Evolutionary conservation across 1,284 basidiomycete species (phyloP).

Genomic region (Pseudozyma hubeiensis): DNA sequence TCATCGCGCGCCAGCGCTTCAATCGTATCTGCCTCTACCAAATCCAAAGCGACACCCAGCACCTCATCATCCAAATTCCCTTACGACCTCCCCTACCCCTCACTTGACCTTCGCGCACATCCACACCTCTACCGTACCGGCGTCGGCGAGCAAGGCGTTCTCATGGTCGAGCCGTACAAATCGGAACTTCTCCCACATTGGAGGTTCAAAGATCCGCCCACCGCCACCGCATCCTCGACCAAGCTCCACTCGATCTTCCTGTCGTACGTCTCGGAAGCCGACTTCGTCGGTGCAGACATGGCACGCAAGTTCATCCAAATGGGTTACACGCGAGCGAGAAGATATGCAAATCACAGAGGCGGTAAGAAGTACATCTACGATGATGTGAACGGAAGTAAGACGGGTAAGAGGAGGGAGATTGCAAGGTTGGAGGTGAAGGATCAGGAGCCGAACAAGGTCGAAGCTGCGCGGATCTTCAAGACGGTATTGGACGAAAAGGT

Average conservation of each 20-base stretch:
- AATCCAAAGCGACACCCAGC: not conserved
- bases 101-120: constrained; percentile 24
- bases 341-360: constrained; percentile 49
- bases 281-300: constrained; percentile 47
- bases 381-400: not conserved
- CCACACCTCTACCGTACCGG: constrained; percentile 48
- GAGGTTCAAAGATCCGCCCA: constrained; percentile 34
- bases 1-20: not conserved
- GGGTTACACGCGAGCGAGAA: constrained; percentile 44
- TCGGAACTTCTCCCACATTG: constrained; percentile 43
- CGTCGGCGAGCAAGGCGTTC: constrained; percentile 49
- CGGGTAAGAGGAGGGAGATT: constrained; percentile 17
- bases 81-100: constrained; percentile 32
- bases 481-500: constrained; percentile 22
- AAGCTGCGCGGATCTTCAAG: constrained; percentile 43
- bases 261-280: constrained; percentile 27
- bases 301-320: constrained; percentile 47
- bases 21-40: not conserved
- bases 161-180: constrained; percentile 51
- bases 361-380: constrained; percentile 40
- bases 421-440: constrained; percentile 10
- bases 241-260: constrained; percentile 27
- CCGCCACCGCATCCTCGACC: constrained; percentile 19
- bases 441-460: constrained; percentile 44
- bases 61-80: constrained; percentile 22